A percentile compares a stretch with the other conserved stretches of the same genome.
Evolutionary conservation across 2,329 filamentous ascomycete species (phyloP).

Genomic region (Phialophora tarda): DNA sequence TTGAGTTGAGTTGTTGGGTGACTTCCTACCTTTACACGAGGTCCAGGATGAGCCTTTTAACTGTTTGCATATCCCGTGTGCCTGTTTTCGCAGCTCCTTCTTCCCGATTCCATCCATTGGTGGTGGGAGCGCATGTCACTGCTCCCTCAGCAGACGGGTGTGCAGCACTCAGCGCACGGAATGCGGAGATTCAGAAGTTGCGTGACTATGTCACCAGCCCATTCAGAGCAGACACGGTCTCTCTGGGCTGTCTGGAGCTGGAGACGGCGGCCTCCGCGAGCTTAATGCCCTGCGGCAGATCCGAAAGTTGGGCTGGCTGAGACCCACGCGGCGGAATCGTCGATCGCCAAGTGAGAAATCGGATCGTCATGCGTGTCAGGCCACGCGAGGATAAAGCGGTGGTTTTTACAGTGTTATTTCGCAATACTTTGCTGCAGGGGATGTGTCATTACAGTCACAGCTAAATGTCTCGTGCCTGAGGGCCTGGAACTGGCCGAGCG

Average conservation of each 20-base stretch:
- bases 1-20: constrained; percentile 2
- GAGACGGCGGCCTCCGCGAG: constrained; percentile 17
- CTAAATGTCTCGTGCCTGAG: constrained; percentile 30
- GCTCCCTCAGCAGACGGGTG: constrained; percentile 24
- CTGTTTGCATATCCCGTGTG: constrained; percentile 2
- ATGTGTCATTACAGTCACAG: constrained; percentile 29
- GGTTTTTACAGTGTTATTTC: constrained; percentile 9
- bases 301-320: constrained; percentile 4
- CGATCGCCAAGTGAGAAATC: neutral
- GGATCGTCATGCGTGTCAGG: constrained; percentile 11
- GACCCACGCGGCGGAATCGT: constrained; percentile 16
- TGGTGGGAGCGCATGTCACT: neutral
- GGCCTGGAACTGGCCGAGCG: constrained; percentile 21
- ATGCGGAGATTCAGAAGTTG: constrained; percentile 18
- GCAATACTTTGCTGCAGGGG: neutral
- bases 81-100: neutral
- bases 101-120: constrained; percentile 17
- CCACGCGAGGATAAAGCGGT: constrained; percentile 9
- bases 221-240: neutral
- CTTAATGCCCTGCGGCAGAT: neutral
- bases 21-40: constrained; percentile 1
- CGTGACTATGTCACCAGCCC: constrained; percentile 28
- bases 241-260: neutral
- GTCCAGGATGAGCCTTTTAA: constrained; percentile 10
- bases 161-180: constrained; percentile 4